These are phyloP conservation scores for Solanum megistacrolobum DNA, from an alignment of 257 asterid genomes.

Conservation along the genomic window DNA sequence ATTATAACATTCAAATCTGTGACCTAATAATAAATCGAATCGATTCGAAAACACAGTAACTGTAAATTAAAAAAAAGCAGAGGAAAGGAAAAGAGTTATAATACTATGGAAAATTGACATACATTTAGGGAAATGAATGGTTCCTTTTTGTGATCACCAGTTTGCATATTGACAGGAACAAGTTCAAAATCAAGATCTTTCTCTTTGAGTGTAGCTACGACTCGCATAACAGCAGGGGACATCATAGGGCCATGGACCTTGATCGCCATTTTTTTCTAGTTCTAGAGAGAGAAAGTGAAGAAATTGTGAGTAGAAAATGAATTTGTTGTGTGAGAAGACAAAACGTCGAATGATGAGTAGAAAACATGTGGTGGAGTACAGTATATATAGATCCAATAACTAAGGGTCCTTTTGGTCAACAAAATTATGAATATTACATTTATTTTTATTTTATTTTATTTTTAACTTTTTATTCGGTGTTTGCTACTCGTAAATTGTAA, in stretches of 20 bases:
- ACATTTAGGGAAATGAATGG: constrained; percentile 23
- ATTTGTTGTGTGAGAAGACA: neutral
- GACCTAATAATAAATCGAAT: too few species aligned
- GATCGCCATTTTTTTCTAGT: constrained; percentile 3
- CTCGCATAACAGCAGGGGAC: constrained; percentile 14
- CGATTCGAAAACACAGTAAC: too few species aligned
- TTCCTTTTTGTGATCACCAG: constrained; percentile 19
- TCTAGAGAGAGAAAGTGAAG: neutral
- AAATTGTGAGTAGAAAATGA: neutral
- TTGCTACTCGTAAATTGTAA: too few species aligned
- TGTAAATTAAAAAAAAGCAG: too few species aligned
- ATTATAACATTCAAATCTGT: too few species aligned
- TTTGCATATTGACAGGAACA: neutral
- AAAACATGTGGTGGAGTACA: neutral
- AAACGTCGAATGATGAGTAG: neutral
- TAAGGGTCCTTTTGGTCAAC: neutral
- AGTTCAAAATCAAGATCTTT: constrained; percentile 17
- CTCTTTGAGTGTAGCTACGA: constrained; percentile 8
- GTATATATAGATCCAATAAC: neutral
- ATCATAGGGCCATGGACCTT: constrained; percentile 12
- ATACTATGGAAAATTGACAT: neutral
- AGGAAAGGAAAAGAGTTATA: too few species aligned
- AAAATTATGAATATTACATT: too few species aligned
- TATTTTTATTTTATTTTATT: too few species aligned
- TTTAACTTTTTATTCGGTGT: too few species aligned